A percentile compares a stretch with the other conserved stretches of the same genome.
Conservation (phyloP, 73 alveolate species). For the Tetrahymena borealis region DNA sequence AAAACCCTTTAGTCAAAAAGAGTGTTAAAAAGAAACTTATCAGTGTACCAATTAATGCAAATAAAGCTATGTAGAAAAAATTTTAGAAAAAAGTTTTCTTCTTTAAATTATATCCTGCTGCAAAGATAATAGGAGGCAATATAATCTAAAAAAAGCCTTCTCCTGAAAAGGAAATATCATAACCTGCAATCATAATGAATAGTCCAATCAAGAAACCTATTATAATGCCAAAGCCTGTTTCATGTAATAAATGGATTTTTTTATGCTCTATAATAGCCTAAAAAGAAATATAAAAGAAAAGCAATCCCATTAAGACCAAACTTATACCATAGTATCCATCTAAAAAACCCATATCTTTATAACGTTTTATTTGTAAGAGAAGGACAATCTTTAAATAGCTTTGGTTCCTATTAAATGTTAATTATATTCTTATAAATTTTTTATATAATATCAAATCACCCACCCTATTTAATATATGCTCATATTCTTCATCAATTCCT, state of each 20-base stretch:
- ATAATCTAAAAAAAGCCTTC: slow-evolving; percentile 16
- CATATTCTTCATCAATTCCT: too few relatives aligned
- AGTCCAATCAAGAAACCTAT: slow-evolving; percentile 26
- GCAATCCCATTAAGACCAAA: neutral
- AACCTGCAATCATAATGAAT: neutral
- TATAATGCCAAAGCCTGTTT: slow-evolving; percentile 34
- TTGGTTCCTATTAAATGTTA: too few relatives aligned
- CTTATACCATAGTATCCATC: neutral
- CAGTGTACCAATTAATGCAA: slow-evolving; percentile 27
- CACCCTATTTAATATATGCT: too few relatives aligned
- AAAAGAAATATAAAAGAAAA: neutral
- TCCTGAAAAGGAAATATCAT: slow-evolving; percentile 12
- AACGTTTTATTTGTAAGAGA: too few relatives aligned
- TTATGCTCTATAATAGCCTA: slow-evolving; percentile 3
- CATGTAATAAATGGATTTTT: slow-evolving; percentile 35
- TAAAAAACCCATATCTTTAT: neutral
- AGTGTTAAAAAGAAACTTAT: slow-evolving; percentile 5
- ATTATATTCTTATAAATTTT: too few relatives aligned
- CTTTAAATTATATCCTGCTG: slow-evolving; percentile 36
- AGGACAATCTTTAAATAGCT: too few relatives aligned
- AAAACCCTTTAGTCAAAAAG: slow-evolving; percentile 15
- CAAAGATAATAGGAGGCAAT: slow-evolving; percentile 27
- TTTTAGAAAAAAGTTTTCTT: slow-evolving; percentile 20
- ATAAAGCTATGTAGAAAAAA: slow-evolving; percentile 19
- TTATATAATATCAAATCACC: too few relatives aligned